These are phyloP conservation scores for Gnaphalium uliginosum DNA, from an alignment of 129 eudicot genomes.

Conservation along the genomic window DNA sequence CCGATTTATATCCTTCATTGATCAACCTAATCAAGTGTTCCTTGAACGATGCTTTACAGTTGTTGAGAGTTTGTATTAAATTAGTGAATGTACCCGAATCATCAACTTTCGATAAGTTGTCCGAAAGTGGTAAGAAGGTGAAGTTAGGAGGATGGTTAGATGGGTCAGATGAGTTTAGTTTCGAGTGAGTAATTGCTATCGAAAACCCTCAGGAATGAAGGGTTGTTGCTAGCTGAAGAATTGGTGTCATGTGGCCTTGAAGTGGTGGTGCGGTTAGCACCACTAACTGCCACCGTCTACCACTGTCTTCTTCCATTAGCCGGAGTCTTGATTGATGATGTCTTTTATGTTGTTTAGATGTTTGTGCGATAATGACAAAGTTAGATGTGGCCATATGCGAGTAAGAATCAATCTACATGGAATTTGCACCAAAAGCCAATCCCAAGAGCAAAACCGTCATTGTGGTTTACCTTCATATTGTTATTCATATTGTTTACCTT, in stretches of 20 bases:
- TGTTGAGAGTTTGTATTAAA: conserved; percentile 16
- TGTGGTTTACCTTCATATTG: too few relatives aligned
- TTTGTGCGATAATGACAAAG: too few relatives aligned
- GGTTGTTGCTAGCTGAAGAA: conserved; percentile 41
- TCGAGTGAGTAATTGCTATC: conserved; percentile 44
- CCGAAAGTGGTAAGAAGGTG: conserved; percentile 39
- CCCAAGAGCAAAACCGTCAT: too few relatives aligned
- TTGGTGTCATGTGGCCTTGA: conserved; percentile 50
- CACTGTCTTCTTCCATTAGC: conserved; percentile 41
- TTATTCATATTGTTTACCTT: too few relatives aligned
- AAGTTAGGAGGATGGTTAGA: conserved; percentile 45
- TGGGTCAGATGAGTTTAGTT: conserved; percentile 45
- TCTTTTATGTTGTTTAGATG: too few relatives aligned
- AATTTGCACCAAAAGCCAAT: too few relatives aligned
- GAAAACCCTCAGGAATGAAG: conserved; percentile 46
- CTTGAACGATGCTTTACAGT: conserved; percentile 33
- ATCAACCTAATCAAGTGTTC: conserved; percentile 40
- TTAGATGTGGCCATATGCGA: too few relatives aligned
- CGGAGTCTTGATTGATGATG: too few relatives aligned
- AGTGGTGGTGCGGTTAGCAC: conserved; percentile 40
- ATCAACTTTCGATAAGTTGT: conserved; percentile 24
- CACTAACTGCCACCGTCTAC: conserved; percentile 25
- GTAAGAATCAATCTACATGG: too few relatives aligned
- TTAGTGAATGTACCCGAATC: background rate
- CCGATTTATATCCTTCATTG: conserved; percentile 25